Conservation (phyloP, 352 stramenopile species). For the Phytophthora kernoviae region DNA sequence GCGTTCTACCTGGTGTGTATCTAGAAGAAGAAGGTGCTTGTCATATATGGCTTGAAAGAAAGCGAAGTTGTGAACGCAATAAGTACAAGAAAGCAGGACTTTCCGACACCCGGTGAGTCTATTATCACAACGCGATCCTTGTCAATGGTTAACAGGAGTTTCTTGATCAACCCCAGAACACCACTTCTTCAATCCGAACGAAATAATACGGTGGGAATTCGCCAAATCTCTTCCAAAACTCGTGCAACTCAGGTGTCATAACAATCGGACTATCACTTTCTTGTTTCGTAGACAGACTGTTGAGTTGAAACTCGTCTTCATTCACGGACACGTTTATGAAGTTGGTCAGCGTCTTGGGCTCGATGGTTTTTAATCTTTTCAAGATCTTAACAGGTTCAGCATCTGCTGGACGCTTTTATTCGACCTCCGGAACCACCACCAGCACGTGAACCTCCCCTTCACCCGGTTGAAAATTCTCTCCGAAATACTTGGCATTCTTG, state of each 20-base stretch:
- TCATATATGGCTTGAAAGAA: slow-evolving; percentile 12
- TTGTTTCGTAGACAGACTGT: background rate
- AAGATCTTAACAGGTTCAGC: slow-evolving; percentile 4
- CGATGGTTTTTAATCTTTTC: slow-evolving; percentile 7
- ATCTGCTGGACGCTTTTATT: slow-evolving; percentile 4
- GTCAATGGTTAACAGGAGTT: background rate
- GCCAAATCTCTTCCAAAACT: slow-evolving; percentile 17
- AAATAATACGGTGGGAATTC: slow-evolving; percentile 10
- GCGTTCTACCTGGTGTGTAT: background rate
- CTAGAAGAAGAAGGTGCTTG: slow-evolving; percentile 1
- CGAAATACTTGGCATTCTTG: slow-evolving; percentile 9
- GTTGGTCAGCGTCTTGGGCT: background rate
- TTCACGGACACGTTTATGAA: slow-evolving; percentile 1
- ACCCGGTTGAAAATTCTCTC: background rate
- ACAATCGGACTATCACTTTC: background rate
- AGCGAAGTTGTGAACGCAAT: background rate
- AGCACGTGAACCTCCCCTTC: background rate
- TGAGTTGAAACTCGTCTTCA: slow-evolving; percentile 13
- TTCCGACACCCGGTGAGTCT: background rate
- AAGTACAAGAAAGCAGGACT: background rate
- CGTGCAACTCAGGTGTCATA: slow-evolving; percentile 11
- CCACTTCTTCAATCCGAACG: slow-evolving; percentile 14
- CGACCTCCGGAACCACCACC: background rate
- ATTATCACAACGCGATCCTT: slow-evolving; percentile 3
- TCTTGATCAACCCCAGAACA: slow-evolving; percentile 13